Evolutionary conservation across 2,329 filamentous ascomycete species (phyloP).

Genomic region (Aspergillus novoparasiticus): DNA sequence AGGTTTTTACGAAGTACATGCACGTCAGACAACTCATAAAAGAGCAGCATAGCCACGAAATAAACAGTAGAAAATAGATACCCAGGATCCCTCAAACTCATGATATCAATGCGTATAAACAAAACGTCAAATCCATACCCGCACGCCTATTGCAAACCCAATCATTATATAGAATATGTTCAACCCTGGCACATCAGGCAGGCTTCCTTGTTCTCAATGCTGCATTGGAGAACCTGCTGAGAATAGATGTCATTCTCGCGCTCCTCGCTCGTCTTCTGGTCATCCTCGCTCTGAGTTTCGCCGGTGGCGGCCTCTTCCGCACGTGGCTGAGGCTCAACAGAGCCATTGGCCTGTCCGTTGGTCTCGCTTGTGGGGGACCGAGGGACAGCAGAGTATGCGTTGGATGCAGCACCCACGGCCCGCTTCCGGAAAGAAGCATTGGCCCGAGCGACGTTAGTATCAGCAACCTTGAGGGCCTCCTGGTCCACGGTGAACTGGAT

Average conservation of each 20-base stretch:
- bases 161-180: conserved; percentile 16
- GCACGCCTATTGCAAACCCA: not conserved
- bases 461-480: conserved; percentile 84
- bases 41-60: conserved; percentile 14
- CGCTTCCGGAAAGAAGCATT: conserved; percentile 70
- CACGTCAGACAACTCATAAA: not conserved
- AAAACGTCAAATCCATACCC: not conserved
- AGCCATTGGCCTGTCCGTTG: conserved; percentile 45
- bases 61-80: conserved; percentile 2
- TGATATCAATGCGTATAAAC: conserved; percentile 28
- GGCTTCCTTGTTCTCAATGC: conserved; percentile 93
- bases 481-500: conserved; percentile 99
- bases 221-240: conserved; percentile 87
- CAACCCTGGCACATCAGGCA: conserved; percentile 98
- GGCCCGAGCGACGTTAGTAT: conserved; percentile 72
- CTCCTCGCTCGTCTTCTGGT: conserved; percentile 68
- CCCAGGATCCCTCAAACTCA: conserved; percentile 34
- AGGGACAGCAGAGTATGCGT: conserved; percentile 63
- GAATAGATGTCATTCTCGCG: conserved; percentile 94
- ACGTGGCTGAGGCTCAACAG: not conserved
- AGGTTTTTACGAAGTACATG: not conserved
- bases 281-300: conserved; percentile 62
- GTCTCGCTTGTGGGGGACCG: conserved; percentile 67
- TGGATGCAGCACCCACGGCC: conserved; percentile 59
- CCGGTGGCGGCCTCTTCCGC: conserved; percentile 15